phyloP scores from a whole-genome alignment of 2,329 filamentous ascomycete species.

The Helotiales sp. region DNA sequence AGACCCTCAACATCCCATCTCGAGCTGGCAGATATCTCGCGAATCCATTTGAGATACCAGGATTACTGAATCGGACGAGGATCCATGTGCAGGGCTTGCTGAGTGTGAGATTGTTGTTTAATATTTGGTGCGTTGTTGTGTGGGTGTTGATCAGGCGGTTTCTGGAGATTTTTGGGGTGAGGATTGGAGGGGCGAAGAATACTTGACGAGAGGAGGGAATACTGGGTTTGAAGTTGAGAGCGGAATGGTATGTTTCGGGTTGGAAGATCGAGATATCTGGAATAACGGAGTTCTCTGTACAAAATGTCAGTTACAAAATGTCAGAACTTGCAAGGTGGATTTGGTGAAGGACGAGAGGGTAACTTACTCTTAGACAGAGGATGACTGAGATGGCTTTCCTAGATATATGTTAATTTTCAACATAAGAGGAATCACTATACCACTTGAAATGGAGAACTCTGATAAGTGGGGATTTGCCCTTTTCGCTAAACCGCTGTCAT shows the following conservation, averaged over 20 bases:
- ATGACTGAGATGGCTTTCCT: neutral
- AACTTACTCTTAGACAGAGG: neutral
- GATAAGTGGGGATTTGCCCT: neutral
- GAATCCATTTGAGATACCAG: conserved; percentile 11
- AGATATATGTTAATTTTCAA: neutral
- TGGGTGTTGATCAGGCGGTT: conserved; percentile 11
- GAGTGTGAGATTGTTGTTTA: conserved; percentile 9
- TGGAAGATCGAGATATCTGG: no score
- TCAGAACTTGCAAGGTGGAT: neutral
- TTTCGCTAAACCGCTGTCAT: neutral
- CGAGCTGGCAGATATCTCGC: conserved; percentile 14
- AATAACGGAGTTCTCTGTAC: no score
- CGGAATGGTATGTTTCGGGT: no score
- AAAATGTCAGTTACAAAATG: no score
- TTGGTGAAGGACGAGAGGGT: neutral
- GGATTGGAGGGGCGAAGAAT: neutral
- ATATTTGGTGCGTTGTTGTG: conserved; percentile 11
- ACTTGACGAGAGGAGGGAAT: neutral
- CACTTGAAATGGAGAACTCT: neutral
- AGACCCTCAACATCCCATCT: conserved; percentile 8
- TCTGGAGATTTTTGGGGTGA: conserved; percentile 9
- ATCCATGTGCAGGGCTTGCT: conserved; percentile 6
- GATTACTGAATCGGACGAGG: neutral
- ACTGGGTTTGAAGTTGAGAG: no score
- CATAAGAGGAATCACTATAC: neutral